These are phyloP conservation scores for Xylaria sp. DNA, from an alignment of 2,329 filamentous ascomycete species.

Conservation along the genomic window DNA sequence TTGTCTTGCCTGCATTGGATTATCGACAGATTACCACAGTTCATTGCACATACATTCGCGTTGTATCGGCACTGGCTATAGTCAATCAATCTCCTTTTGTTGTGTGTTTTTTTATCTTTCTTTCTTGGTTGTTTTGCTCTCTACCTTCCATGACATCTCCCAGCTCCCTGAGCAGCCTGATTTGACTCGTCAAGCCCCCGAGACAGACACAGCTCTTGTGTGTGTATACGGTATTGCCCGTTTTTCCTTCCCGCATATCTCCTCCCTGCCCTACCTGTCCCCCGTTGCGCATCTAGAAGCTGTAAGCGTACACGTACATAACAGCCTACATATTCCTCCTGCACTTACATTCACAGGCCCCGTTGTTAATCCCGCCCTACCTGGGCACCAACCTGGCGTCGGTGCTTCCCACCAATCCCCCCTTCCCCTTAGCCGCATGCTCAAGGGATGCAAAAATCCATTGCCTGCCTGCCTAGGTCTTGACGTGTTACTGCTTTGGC, in stretches of 20 bases:
- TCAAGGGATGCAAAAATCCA: constrained; percentile 40
- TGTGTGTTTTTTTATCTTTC: constrained; percentile 8
- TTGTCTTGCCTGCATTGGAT: constrained; percentile 12
- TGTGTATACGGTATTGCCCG: constrained; percentile 23
- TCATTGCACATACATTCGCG: constrained; percentile 2
- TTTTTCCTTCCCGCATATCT: constrained; percentile 26
- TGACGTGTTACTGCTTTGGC: constrained; percentile 45
- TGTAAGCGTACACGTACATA: constrained; percentile 35
- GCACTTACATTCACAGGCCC: constrained; percentile 29
- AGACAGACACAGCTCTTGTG: constrained; percentile 15
- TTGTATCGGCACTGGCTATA: constrained; percentile 12
- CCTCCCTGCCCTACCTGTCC: constrained; percentile 19
- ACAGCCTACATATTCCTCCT: constrained; percentile 35
- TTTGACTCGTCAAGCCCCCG: constrained; percentile 60
- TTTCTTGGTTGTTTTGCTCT: neutral
- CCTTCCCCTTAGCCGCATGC: constrained; percentile 35
- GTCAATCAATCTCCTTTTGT: neutral
- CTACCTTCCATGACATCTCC: neutral
- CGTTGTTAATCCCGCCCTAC: constrained; percentile 34
- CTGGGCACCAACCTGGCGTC: constrained; percentile 30
- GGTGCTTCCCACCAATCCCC: constrained; percentile 38
- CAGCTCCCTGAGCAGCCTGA: constrained; percentile 69
- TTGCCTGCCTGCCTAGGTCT: constrained; percentile 37
- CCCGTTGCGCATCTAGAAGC: constrained; percentile 29
- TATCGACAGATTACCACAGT: constrained; percentile 4